Conservation (phyloP, 163 green algal species). For the Scenedesmus sp. region DNA sequence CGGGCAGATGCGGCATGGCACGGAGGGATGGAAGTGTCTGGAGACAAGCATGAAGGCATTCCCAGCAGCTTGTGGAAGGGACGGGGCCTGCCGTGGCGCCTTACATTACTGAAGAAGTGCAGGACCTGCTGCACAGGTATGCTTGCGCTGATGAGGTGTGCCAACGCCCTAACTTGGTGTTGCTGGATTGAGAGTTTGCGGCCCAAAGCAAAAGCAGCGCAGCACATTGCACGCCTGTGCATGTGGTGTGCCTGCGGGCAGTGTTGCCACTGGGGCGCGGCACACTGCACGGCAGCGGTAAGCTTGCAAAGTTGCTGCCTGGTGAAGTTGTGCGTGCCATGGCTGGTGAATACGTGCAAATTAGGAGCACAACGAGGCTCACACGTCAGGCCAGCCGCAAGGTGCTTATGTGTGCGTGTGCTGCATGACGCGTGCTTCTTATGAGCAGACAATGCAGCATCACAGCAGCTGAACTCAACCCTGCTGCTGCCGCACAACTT, state of each 20-base stretch:
- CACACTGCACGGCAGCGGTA: neutral
- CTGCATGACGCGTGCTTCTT: no score
- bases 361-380: no score
- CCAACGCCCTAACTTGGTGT: no score
- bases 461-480: neutral
- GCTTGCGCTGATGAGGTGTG: no score
- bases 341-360: no score
- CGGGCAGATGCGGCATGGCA: slow-evolving; percentile 91
- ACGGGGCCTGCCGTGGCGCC: neutral
- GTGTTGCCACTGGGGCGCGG: no score
- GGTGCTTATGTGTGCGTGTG: no score
- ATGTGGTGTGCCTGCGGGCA: neutral
- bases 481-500: neutral
- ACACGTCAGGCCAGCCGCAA: no score
- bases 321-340: no score
- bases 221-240: no score
- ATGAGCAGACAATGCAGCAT: neutral
- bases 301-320: neutral
- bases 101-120: slow-evolving; percentile 24
- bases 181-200: neutral
- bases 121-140: slow-evolving; percentile 58
- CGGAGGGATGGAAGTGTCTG: slow-evolving; percentile 94
- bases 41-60: slow-evolving; percentile 87
- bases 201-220: no score
- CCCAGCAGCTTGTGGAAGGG: slow-evolving; percentile 52